phyloP scores from a whole-genome alignment of 495 filamentous ascomycete species.

The Daldinia childiae region DNA sequence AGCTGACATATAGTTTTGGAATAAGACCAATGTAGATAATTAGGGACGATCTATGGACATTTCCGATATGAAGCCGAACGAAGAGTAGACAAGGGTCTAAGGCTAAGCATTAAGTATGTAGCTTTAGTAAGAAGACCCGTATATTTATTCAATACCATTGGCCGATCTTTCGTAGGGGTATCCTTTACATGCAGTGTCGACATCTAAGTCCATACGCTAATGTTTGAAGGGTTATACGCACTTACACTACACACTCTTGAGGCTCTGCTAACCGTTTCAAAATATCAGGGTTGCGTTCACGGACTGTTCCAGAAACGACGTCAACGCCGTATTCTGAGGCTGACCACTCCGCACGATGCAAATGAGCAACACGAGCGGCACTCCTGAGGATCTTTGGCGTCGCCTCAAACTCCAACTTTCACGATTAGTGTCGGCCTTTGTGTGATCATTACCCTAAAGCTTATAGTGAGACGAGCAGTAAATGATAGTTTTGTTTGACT shows the following conservation, averaged over 20 bases:
- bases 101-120: constrained; percentile 10
- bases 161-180: background rate
- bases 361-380: background rate
- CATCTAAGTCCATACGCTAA: constrained; percentile 23
- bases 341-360: background rate
- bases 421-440: constrained; percentile 3
- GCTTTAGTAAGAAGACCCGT: constrained; percentile 12
- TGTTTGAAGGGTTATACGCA: constrained; percentile 37
- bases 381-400: constrained; percentile 20
- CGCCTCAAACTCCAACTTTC: constrained; percentile 18
- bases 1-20: background rate
- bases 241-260: constrained; percentile 11
- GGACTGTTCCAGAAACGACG: constrained; percentile 20
- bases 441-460: constrained; percentile 30
- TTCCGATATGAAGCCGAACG: constrained; percentile 17
- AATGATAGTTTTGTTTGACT: constrained; percentile 21
- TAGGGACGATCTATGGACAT: background rate
- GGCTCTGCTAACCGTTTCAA: constrained; percentile 28
- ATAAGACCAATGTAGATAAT: background rate
- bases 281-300: constrained; percentile 10
- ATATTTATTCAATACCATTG: background rate
- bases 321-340: constrained; percentile 11
- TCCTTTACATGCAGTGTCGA: background rate
- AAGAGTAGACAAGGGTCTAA: constrained; percentile 17
- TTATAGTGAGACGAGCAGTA: constrained; percentile 31